phyloP scores from a whole-genome alignment of 2,329 filamentous ascomycete genomes.

The Camptophora hylomeconis region DNA sequence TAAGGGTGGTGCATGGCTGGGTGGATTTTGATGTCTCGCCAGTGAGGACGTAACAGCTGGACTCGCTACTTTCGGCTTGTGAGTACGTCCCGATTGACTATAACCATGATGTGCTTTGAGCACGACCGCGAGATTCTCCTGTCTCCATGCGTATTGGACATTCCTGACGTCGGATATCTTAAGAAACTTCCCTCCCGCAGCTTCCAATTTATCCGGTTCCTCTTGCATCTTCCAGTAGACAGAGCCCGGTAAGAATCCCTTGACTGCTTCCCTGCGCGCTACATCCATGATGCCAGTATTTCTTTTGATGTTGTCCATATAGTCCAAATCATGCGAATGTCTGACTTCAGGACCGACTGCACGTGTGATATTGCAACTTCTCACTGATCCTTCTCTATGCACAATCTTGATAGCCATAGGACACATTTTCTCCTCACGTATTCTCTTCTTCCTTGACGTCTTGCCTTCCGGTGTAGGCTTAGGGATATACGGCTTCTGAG shows the following conservation, averaged over 20 bases:
- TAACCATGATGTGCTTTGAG: conserved; percentile 32
- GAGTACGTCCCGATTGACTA: conserved; percentile 7
- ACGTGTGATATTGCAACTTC: conserved; percentile 29
- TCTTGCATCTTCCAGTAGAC: conserved; percentile 36
- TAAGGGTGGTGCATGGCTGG: conserved; percentile 2
- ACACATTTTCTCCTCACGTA: conserved; percentile 33
- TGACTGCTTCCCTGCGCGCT: conserved; percentile 30
- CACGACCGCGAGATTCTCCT: conserved; percentile 29
- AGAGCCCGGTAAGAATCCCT: conserved; percentile 35
- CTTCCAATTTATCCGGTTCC: conserved; percentile 29
- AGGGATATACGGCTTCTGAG: conserved; percentile 25
- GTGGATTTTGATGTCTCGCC: conserved; percentile 2
- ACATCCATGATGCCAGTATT: conserved; percentile 36
- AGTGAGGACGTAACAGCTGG: conserved; percentile 1
- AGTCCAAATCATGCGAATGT: conserved; percentile 35
- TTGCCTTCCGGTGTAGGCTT: conserved; percentile 33
- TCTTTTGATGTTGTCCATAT: conserved; percentile 34
- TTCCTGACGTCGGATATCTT: conserved; percentile 36
- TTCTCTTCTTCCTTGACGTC: conserved; percentile 29
- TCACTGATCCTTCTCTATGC: conserved; percentile 29
- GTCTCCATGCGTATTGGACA: conserved; percentile 34
- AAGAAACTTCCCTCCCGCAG: conserved; percentile 33
- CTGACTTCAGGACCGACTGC: conserved; percentile 27
- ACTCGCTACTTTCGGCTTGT: conserved; percentile 5
- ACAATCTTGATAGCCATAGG: conserved; percentile 36